Evolutionary conservation across 2,329 filamentous ascomycete genomes (phyloP).

Genomic region (Pestalotiopsis sp.): DNA sequence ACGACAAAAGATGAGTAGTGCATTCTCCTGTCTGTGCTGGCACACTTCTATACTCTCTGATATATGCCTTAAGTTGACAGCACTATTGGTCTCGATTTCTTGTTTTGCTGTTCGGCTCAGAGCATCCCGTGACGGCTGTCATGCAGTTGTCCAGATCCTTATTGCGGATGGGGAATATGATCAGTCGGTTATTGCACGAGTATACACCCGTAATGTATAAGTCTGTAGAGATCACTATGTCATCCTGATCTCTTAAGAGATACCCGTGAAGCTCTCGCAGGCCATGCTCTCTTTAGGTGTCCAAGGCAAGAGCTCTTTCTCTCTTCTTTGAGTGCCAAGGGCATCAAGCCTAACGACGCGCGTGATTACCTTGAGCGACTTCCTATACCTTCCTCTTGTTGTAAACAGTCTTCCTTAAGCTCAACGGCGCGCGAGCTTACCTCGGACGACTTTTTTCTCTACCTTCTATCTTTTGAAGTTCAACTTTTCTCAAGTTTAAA

Average conservation of each 20-base stretch:
- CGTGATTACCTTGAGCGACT: too few species aligned
- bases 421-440: too few species aligned
- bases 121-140: neutral
- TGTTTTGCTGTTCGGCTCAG: neutral
- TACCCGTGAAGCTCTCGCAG: neutral
- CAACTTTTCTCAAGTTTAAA: too few species aligned
- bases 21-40: neutral
- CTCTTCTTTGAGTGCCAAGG: too few species aligned
- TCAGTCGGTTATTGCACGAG: neutral
- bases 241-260: neutral
- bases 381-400: too few species aligned
- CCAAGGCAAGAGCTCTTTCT: too few species aligned
- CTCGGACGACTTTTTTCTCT: too few species aligned
- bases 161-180: neutral
- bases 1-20: neutral
- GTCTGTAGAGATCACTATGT: neutral
- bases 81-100: neutral
- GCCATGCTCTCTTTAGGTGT: too few species aligned
- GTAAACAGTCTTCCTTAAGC: too few species aligned
- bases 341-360: too few species aligned
- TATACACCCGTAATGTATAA: neutral
- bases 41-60: neutral
- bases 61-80: neutral
- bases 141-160: neutral
- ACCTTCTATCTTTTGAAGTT: too few species aligned